phyloP scores from a whole-genome alignment of 2,329 filamentous ascomycete genomes.

The Tolypocladium inflatum region DNA sequence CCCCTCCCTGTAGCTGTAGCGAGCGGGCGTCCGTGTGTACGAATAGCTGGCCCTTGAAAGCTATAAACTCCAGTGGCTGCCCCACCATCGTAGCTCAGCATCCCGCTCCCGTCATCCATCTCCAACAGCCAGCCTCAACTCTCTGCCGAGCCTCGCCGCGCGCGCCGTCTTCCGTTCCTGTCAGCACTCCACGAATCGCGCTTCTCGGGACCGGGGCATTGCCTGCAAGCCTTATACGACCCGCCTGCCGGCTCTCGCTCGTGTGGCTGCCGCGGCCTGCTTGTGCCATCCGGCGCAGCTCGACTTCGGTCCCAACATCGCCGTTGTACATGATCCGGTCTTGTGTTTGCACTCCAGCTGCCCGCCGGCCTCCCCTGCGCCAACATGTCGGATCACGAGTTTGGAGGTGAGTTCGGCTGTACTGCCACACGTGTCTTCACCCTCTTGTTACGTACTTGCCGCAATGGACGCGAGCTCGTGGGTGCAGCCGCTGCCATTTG shows the following conservation, averaged over 20 bases:
- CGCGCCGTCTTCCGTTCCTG: background rate
- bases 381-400: constrained; percentile 57
- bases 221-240: background rate
- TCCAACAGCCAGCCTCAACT: background rate
- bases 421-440: background rate
- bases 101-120: background rate
- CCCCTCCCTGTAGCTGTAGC: background rate
- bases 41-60: background rate
- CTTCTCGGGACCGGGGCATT: background rate
- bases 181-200: background rate
- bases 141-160: background rate
- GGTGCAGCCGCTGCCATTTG: background rate
- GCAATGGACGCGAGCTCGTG: background rate
- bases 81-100: background rate
- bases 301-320: background rate
- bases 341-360: background rate
- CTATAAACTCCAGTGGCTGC: constrained; percentile 1
- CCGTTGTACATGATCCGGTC: background rate
- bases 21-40: no score
- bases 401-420: constrained; percentile 41
- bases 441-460: background rate
- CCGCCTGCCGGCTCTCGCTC: background rate
- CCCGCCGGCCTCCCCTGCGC: background rate
- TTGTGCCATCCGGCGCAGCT: background rate
- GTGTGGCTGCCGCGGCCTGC: background rate